A percentile compares a stretch with the other conserved stretches of the same genome.
These are phyloP conservation scores for Leccinum uliginosum DNA, from an alignment of 768 basidiomycete species.

Conservation along the genomic window DNA sequence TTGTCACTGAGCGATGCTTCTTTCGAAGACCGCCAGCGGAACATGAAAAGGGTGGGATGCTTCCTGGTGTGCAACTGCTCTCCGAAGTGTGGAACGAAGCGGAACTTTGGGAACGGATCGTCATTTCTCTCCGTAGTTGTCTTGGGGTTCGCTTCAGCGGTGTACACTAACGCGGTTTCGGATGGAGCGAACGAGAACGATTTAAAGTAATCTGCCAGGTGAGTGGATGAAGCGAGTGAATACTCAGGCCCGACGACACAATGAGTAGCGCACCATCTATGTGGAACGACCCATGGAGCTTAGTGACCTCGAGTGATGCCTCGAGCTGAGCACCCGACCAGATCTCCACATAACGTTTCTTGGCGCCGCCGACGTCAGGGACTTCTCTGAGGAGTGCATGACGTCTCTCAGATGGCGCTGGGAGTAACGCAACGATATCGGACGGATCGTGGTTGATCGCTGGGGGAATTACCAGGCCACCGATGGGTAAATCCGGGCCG, in stretches of 20 bases:
- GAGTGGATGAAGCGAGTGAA: constrained; percentile 2
- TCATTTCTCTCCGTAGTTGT: constrained; percentile 18
- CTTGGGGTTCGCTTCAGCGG: constrained; percentile 48
- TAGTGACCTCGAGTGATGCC: constrained; percentile 51
- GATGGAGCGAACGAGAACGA: constrained; percentile 52
- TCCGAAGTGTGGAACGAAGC: constrained; percentile 58
- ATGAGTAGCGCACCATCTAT: constrained; percentile 46
- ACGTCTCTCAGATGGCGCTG: constrained; percentile 39
- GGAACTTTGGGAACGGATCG: constrained; percentile 39
- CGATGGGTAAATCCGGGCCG: constrained; percentile 8
- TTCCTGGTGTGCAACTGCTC: constrained; percentile 55
- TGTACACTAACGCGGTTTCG: constrained; percentile 52
- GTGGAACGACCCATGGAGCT: constrained; percentile 56
- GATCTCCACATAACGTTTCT: constrained; percentile 50
- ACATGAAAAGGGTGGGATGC: constrained; percentile 50
- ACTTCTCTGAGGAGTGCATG: constrained; percentile 45
- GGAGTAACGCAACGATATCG: constrained; percentile 38
- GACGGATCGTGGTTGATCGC: constrained; percentile 17
- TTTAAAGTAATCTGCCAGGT: constrained; percentile 43
- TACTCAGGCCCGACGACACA: background rate
- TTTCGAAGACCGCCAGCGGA: constrained; percentile 38
- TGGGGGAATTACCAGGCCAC: constrained; percentile 11
- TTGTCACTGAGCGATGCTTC: background rate
- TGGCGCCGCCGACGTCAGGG: constrained; percentile 19
- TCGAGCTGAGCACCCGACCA: constrained; percentile 46